Evolutionary conservation across 768 basidiomycete species (phyloP).

Genomic region (Boletus speciosus): DNA sequence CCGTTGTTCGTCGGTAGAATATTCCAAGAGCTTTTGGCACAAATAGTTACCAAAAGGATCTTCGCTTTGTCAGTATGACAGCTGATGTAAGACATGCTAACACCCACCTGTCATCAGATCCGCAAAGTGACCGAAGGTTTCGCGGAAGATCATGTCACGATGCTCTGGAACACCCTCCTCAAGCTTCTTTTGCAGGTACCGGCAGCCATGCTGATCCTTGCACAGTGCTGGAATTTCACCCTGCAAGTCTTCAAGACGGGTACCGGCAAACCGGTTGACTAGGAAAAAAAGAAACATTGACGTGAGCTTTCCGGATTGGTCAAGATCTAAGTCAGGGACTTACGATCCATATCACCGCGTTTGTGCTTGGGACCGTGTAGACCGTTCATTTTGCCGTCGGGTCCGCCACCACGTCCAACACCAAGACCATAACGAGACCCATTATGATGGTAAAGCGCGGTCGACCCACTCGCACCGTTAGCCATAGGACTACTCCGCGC

Average conservation of each 20-base stretch:
- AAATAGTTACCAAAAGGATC: conserved; percentile 99
- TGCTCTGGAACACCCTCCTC: conserved; percentile 95
- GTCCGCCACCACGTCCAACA: conserved; percentile 50
- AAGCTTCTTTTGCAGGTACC: conserved; percentile 97
- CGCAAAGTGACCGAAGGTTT: conserved; percentile 96
- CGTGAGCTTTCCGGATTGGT: neutral
- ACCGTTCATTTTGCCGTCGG: conserved; percentile 85
- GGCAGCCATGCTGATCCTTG: conserved; percentile 99
- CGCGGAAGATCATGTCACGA: conserved; percentile 98
- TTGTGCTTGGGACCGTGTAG: conserved; percentile 93
- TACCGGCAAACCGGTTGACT: conserved; percentile 98
- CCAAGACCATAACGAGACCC: conserved; percentile 74
- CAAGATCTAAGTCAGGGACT: conserved; percentile 43
- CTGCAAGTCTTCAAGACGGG: conserved; percentile 89
- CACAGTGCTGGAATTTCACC: conserved; percentile 93
- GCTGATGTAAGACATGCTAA: neutral
- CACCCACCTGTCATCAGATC: conserved; percentile 92
- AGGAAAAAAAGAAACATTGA: neutral
- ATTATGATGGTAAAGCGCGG: conserved; percentile 75
- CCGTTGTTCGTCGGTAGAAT: conserved; percentile 95
- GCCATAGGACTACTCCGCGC: conserved; percentile 34
- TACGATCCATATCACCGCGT: conserved; percentile 86
- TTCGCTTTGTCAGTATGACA: conserved; percentile 25
- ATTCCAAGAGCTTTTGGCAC: conserved; percentile 96
- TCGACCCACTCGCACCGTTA: conserved; percentile 56